Base-by-base conservation (phyloP, 148 eudicot species). In the Vaccinium corymbosum region DNA sequence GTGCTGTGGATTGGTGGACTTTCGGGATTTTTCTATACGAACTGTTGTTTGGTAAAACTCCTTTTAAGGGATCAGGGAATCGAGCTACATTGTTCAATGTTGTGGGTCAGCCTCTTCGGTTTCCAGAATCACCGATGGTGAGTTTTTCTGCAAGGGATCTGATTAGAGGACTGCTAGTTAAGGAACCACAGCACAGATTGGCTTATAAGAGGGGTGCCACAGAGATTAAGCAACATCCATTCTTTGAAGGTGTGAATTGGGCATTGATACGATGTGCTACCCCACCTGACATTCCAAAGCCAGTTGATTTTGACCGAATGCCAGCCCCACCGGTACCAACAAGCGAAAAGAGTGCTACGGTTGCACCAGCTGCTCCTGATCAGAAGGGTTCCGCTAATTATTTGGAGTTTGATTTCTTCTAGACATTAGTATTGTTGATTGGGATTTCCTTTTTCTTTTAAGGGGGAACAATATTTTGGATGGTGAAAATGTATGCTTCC, bases 1-100 rank as follows among this genome's bases (percentile, higher is more conserved):
- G 94, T 81, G 90, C 94, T 29, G 94, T 92, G 6, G 94, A 92
- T 82, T 92, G 94, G 94, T 92, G 94, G 94, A 90, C 92, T 4
- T 90, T 90, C 19, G 94, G 94, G 55, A 92, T 92, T 59, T 92
- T 92, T 68, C 81, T 92, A 19, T 92, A 92, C 52, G 94, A 92
- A 84, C 86, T 91, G 14, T 84, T 92, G 46, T 89, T 89, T 51
- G 93, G 93, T 50, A 91, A 87, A 82, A 92, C 95, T 50, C 95
- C 95, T 12, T 92, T 92, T 61, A 92, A 91, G 82, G 95, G 95
- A 68, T 87, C 92, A 17, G 92, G 93, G 27, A 92, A 92, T 71
- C 89, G 92, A 29, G 95, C 93, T 25, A 92, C 93, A 7, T 85
- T 92, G 79, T 92, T 90, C 81, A 92, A 91, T 78, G 95, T 92